A percentile compares a stretch with the other conserved stretches of the same genome.
phyloP scores from a whole-genome alignment of 331 rosid species.

The Ulmus americana region DNA sequence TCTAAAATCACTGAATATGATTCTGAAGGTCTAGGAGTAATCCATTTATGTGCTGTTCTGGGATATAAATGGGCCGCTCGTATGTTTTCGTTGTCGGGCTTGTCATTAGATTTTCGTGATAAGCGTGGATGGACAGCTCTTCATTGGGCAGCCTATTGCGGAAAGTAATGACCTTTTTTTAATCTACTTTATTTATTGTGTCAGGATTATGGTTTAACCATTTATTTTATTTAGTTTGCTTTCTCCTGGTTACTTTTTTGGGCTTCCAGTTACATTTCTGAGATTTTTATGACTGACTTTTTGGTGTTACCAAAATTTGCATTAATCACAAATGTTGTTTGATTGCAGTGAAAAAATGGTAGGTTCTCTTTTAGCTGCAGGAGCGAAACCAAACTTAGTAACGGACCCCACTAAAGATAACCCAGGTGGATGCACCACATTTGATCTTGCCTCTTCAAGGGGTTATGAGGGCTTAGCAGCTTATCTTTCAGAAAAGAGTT shows the following conservation, averaged over 20 bases:
- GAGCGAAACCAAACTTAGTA: constrained; percentile 90
- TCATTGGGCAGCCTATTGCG: constrained; percentile 92
- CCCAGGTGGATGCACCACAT: constrained; percentile 71
- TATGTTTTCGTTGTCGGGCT: constrained; percentile 70
- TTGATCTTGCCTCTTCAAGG: constrained; percentile 67
- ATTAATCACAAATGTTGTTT: constrained; percentile 14
- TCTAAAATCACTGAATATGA: constrained; percentile 58
- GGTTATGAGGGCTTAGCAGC: constrained; percentile 83
- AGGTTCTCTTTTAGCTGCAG: constrained; percentile 62
- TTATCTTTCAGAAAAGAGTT: constrained; percentile 85
- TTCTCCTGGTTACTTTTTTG: not conserved
- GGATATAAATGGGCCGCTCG: constrained; percentile 80
- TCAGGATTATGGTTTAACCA: too few relatives aligned
- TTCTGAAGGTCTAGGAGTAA: constrained; percentile 75
- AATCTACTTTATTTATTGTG: not conserved
- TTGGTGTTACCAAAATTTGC: not conserved
- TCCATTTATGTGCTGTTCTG: constrained; percentile 83
- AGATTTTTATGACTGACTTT: too few relatives aligned
- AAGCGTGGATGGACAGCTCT: constrained; percentile 98
- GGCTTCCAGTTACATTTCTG: too few relatives aligned
- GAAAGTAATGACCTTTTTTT: constrained; percentile 25
- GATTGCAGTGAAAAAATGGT: constrained; percentile 80
- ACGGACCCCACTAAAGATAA: constrained; percentile 75
- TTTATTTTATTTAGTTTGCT: constrained; percentile 2
- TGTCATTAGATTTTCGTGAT: constrained; percentile 85